Percentiles rank a stretch among this genome's conserved stretches.
These are phyloP conservation scores for Fragaria ananassa DNA, from an alignment of 306 rosid species.

Conservation along the genomic window DNA sequence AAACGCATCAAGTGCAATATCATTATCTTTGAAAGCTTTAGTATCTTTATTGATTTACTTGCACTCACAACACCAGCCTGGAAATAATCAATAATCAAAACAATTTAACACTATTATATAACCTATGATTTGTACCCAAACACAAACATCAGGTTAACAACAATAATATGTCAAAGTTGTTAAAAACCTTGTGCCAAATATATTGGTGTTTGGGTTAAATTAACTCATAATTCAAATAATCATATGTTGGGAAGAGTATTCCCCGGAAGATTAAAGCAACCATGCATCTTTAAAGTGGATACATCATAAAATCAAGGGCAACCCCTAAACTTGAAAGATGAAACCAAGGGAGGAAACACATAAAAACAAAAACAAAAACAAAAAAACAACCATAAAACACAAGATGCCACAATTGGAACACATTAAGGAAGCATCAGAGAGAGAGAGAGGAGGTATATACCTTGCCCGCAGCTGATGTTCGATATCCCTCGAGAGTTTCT, in stretches of 20 bases:
- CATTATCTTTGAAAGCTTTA: constrained; percentile 76
- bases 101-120: background rate
- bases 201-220: background rate
- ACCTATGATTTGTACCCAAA: background rate
- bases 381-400: background rate
- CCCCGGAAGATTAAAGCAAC: background rate
- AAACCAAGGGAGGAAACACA: background rate
- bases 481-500: constrained; percentile 89
- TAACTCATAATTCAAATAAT: background rate
- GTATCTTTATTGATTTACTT: constrained; percentile 67
- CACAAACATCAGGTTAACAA: background rate
- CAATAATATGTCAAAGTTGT: background rate
- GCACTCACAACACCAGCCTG: constrained; percentile 86
- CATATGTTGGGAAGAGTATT: background rate
- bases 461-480: constrained; percentile 72
- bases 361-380: background rate
- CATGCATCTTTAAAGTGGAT: background rate
- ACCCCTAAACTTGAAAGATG: background rate
- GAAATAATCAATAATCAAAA: constrained; percentile 16
- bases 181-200: background rate
- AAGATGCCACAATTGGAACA: background rate
- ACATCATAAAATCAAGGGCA: background rate
- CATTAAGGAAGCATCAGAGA: background rate
- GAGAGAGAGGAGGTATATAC: constrained; percentile 29
- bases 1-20: constrained; percentile 93